Evolutionary conservation across 2,329 filamentous ascomycete species (phyloP).

Genomic region (Calonectria crousiana): DNA sequence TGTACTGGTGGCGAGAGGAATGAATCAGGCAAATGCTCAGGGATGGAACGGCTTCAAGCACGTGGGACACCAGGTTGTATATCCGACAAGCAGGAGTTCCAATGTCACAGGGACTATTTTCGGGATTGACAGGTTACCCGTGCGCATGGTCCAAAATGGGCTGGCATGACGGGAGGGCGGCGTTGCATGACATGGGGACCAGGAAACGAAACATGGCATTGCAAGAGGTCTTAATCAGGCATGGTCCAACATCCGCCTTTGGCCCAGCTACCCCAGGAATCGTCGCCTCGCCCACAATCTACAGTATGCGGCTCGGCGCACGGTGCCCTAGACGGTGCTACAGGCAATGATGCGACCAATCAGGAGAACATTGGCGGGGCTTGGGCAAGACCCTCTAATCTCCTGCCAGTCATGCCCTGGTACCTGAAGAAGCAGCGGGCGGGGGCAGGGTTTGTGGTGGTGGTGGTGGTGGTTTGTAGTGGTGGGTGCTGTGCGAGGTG

Average conservation of each 20-base stretch:
- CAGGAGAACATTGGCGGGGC: not conserved
- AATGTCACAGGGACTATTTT: not conserved
- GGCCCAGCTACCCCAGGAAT: not conserved
- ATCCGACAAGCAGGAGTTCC: not conserved
- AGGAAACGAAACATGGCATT: constrained; percentile 5
- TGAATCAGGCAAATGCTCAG: not conserved
- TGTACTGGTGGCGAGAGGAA: not conserved
- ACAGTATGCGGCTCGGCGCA: constrained; percentile 15
- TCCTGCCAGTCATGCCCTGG: constrained; percentile 6
- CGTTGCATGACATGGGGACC: not conserved
- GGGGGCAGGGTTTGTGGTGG: not conserved
- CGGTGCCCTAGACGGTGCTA: not conserved
- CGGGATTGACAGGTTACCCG: not conserved
- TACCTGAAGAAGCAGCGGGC: not conserved
- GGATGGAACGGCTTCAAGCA: not conserved
- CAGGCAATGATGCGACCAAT: constrained; percentile 1
- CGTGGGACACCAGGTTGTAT: not conserved
- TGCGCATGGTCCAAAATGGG: not conserved
- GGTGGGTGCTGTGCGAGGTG: not conserved
- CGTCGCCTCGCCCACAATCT: not conserved
- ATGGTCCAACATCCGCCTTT: not conserved
- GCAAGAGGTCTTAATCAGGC: not conserved
- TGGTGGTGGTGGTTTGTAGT: not conserved
- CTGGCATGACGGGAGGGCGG: not conserved
- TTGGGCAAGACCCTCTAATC: not conserved